phyloP scores from a whole-genome alignment of 306 rosid genomes.

The Dryas octopetala region DNA sequence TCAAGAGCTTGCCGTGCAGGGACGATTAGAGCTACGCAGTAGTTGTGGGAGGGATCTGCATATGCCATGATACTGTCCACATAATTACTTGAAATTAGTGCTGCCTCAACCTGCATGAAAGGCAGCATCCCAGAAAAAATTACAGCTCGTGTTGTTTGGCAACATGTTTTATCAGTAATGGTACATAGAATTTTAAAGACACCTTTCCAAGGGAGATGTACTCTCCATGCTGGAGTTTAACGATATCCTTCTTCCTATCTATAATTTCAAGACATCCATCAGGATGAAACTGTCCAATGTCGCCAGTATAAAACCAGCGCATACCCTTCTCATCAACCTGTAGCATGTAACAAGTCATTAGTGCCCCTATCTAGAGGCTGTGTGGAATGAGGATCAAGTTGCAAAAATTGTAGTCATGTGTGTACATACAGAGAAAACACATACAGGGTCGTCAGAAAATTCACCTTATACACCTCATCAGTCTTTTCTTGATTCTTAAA shows the following conservation, averaged over 20 bases:
- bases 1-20: conserved; percentile 53
- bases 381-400: conserved; percentile 9
- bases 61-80: conserved; percentile 72
- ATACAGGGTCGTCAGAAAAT: conserved; percentile 4
- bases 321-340: conserved; percentile 83
- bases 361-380: conserved; percentile 14
- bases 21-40: conserved; percentile 73
- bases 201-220: conserved; percentile 96
- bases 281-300: conserved; percentile 77
- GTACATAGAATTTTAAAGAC: conserved; percentile 12
- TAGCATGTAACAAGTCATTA: conserved; percentile 15
- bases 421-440: background rate
- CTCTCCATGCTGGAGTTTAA: conserved; percentile 98
- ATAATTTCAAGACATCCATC: conserved; percentile 93
- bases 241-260: conserved; percentile 91
- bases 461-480: conserved; percentile 80
- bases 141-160: background rate
- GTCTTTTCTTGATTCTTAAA: conserved; percentile 81
- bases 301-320: conserved; percentile 88
- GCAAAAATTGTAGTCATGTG: background rate
- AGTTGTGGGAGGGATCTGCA: conserved; percentile 81
- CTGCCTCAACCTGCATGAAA: conserved; percentile 76
- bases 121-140: conserved; percentile 21
- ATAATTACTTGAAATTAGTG: conserved; percentile 52
- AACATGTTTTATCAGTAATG: conserved; percentile 4